Conservation (phyloP, 345 rosid species). For the Balakata baccata region DNA sequence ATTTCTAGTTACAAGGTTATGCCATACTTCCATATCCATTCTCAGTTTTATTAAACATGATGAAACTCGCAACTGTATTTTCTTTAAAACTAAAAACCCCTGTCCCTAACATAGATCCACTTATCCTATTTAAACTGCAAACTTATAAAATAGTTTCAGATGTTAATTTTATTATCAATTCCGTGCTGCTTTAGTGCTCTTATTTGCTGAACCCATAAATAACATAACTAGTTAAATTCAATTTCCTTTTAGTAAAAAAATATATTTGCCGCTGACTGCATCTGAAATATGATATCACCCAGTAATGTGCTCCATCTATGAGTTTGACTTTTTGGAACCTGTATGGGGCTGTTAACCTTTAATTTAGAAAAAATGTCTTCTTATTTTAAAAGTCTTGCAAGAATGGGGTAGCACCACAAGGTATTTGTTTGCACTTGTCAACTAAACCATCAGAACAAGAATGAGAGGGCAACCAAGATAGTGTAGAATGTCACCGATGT, state of each 20-base stretch:
- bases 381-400: not conserved
- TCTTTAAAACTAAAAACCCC: no score
- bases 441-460: not conserved
- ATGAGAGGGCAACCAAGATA: not conserved
- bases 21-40: not conserved
- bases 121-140: not conserved
- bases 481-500: not conserved
- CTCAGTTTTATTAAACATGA: not conserved
- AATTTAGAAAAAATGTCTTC: not conserved
- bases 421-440: not conserved
- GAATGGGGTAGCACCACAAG: not conserved
- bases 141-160: not conserved
- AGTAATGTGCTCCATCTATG: not conserved
- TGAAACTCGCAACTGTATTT: not conserved
- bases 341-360: no score
- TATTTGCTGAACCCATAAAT: not conserved
- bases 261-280: not conserved
- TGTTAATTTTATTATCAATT: not conserved
- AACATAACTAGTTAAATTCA: not conserved
- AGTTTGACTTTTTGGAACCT: not conserved
- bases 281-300: not conserved
- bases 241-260: no score
- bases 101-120: no score
- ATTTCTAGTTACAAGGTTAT: not conserved
- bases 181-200: not conserved